These are phyloP conservation scores for Sphagnum magellanicum DNA, from an alignment of 228 moss, liverwort and hornwort species.

Conservation along the genomic window DNA sequence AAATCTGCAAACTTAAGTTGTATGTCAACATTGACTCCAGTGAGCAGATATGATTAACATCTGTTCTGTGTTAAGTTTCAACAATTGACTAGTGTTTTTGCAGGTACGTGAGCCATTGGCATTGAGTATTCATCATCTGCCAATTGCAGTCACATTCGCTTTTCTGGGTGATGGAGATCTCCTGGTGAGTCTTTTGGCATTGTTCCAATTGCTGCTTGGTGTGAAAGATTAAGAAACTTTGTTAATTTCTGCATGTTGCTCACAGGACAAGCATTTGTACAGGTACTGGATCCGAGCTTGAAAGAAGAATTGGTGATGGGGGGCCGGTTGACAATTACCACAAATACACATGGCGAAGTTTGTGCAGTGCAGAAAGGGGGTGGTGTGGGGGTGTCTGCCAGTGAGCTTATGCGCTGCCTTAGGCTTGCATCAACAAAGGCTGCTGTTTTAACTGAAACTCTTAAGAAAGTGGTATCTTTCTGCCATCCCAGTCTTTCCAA, in stretches of 20 bases:
- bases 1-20: background rate
- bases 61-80: background rate
- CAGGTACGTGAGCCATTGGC: constrained; percentile 85
- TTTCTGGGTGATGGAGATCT: constrained; percentile 82
- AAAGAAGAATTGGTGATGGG: constrained; percentile 98
- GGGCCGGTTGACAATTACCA: constrained; percentile 75
- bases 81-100: background rate
- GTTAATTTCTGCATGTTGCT: background rate
- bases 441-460: constrained; percentile 52
- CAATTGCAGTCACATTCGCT: constrained; percentile 89
- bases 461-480: constrained; percentile 60
- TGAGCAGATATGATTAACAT: no score
- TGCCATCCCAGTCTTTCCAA: background rate
- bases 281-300: constrained; percentile 85
- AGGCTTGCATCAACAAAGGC: constrained; percentile 88
- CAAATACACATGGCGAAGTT: constrained; percentile 81
- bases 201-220: background rate
- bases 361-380: constrained; percentile 99
- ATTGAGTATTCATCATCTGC: constrained; percentile 85
- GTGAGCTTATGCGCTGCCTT: constrained; percentile 85
- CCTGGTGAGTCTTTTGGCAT: constrained; percentile 42
- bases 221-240: background rate
- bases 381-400: constrained; percentile 75
- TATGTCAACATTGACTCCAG: no score
- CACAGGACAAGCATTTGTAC: background rate